Base-by-base conservation (phyloP, 2,329 filamentous ascomycete genomes). In the Pseudogymnoascus sp. region DNA sequence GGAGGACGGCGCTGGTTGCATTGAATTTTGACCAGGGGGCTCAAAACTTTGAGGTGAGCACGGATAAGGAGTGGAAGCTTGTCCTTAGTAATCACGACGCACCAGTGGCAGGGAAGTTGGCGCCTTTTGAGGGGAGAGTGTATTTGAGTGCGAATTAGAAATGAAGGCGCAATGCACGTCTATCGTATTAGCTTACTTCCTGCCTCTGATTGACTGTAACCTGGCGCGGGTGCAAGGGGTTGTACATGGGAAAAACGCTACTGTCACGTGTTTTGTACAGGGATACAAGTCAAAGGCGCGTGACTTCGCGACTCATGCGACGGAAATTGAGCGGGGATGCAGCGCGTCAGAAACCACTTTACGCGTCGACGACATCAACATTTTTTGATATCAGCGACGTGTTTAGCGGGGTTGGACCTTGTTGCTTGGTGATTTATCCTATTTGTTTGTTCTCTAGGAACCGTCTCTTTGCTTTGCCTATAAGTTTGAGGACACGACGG, bases 21-120 rank as follows among this genome's bases (percentile, higher is more conserved):
- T 65, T 81, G 19, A 82, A 81, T 60, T 83, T 82, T 67, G 79
- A 77, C 0, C 73, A 69, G 1, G 69, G 74, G 21, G 69, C 70
- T 19, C 72, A 74, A 45, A 33, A 59, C 19, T 69, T 70, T 31
- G 55, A 63, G 16, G 59, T 64, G 8, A 68, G 67, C 8, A 63
- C 16, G n/a, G 62, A 66, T 3, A 63, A 65, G 1, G 63, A 61
- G 4, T 67, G 67, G 19, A 66, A 65, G 29, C 43, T 49, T 49
- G 12, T 49, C 43, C 43, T 49, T n/a, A 49, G 43, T 49, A 49
- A 49, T 49, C 29, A 49, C 23, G 43, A 49, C 14, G 23, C 43
- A 49, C 43, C 43, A 29, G 43, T 49, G 14, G 23, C 14, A 12
- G 43, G 43, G 14, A 29, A 49, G 26, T 31, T 52, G 23, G 26